A percentile compares a stretch with the other conserved stretches of the same genome.
Evolutionary conservation across 176 grass and related monocot genomes (phyloP).

Genomic region (Triticum dicoccoides): DNA sequence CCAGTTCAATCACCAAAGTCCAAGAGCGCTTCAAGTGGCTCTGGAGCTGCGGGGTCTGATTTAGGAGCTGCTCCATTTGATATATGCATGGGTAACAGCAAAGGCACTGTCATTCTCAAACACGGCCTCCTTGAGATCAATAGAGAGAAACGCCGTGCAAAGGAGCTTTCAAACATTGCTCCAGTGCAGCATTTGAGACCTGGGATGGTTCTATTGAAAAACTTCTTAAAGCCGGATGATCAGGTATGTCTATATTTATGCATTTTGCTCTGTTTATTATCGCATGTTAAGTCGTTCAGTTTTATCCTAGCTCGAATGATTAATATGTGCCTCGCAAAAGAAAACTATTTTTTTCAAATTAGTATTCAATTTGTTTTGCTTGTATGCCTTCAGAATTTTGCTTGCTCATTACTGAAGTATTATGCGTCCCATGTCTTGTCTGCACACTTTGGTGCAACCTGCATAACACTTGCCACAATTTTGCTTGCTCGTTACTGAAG

Average conservation of each 20-base stretch:
- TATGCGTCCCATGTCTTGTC: too few species aligned
- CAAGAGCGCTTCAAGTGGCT: not conserved
- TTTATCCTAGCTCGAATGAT: not conserved
- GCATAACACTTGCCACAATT: not conserved
- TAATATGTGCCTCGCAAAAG: not conserved
- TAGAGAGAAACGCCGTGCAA: slow-evolving; percentile 28
- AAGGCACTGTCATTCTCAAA: not conserved
- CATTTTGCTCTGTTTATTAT: not conserved
- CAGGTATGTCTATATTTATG: slow-evolving; percentile 20
- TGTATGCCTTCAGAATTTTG: not conserved
- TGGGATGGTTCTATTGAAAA: slow-evolving; percentile 59
- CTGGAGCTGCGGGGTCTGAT: slow-evolving; percentile 13
- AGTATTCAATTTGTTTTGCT: not conserved
- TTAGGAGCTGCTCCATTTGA: slow-evolving; percentile 35
- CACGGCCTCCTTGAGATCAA: slow-evolving; percentile 27
- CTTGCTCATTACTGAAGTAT: too few species aligned
- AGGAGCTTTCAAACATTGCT: slow-evolving; percentile 5
- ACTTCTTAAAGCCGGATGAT: slow-evolving; percentile 32
- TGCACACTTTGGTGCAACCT: too few species aligned
- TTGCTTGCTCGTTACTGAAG: not conserved
- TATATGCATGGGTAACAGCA: slow-evolving; percentile 25
- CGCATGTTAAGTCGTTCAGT: not conserved
- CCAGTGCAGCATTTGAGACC: slow-evolving; percentile 26
- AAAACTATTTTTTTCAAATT: not conserved
- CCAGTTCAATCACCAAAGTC: not conserved